A percentile compares a stretch with the other conserved stretches of the same genome.
phyloP scores from a whole-genome alignment of 805 yeast genomes.

The Saccharomycopsis oosterbeekiorum region DNA sequence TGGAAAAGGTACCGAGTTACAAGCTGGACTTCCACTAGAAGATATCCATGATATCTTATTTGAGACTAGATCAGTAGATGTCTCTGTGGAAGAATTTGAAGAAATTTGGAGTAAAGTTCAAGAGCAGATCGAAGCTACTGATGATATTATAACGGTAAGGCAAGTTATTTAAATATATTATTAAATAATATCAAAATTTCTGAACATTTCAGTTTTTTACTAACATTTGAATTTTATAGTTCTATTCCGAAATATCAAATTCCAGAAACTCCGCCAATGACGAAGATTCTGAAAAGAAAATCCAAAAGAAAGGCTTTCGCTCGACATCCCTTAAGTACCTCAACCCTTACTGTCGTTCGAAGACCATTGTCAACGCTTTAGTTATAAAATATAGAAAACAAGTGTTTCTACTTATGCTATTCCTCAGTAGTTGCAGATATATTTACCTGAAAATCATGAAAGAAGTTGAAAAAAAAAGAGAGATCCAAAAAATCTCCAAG shows the following conservation, averaged over 20 bases:
- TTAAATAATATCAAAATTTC: not conserved
- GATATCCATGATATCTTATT: conserved; percentile 45
- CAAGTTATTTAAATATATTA: conserved; percentile 38
- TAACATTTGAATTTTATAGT: conserved; percentile 7
- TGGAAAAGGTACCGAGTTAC: conserved; percentile 41
- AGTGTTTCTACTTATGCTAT: conserved; percentile 14
- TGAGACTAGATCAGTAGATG: conserved; percentile 30
- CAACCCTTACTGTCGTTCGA: conserved; percentile 45
- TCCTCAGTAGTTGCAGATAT: conserved; percentile 21
- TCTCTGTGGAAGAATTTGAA: conserved; percentile 56
- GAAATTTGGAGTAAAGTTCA: conserved; percentile 64
- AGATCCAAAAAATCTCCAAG: conserved; percentile 36
- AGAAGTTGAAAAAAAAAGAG: conserved; percentile 30
- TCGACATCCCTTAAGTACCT: conserved; percentile 61
- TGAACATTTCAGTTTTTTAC: not conserved
- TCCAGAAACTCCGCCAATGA: conserved; percentile 11
- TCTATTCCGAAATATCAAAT: conserved; percentile 7
- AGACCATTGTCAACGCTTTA: conserved; percentile 38
- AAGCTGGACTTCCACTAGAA: conserved; percentile 40
- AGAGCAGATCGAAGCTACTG: conserved; percentile 50
- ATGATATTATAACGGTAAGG: conserved; percentile 63
- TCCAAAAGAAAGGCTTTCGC: conserved; percentile 45
- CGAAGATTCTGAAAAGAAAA: conserved; percentile 19
- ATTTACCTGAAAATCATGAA: conserved; percentile 29
- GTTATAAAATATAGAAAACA: conserved; percentile 23